These are phyloP conservation scores for Phaffia tasmanica DNA, from an alignment of 768 basidiomycete genomes.

Conservation along the genomic window DNA sequence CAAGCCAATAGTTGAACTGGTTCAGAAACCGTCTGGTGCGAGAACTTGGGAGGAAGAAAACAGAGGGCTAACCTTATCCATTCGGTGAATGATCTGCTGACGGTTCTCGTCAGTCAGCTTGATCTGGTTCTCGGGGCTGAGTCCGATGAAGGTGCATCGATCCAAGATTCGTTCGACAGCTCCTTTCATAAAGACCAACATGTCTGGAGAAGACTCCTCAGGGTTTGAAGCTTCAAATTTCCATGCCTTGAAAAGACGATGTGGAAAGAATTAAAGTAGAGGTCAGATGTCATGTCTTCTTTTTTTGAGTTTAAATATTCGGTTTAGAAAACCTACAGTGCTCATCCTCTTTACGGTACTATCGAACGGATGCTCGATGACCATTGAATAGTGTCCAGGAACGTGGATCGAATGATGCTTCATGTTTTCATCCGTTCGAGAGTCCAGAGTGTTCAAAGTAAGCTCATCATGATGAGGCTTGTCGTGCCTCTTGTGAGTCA, in stretches of 20 bases:
- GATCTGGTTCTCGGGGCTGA: slow-evolving; percentile 28
- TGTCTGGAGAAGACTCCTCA: slow-evolving; percentile 15
- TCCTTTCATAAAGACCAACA: slow-evolving; percentile 37
- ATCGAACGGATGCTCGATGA: slow-evolving; percentile 45
- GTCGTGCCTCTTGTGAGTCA: slow-evolving; percentile 33
- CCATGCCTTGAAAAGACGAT: slow-evolving; percentile 30
- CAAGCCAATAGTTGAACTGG: not conserved
- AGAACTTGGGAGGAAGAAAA: not conserved
- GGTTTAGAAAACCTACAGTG: slow-evolving; percentile 2
- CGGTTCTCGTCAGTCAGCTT: slow-evolving; percentile 31
- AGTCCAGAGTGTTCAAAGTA: slow-evolving; percentile 7
- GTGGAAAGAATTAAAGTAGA: slow-evolving; percentile 32
- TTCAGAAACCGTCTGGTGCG: not conserved
- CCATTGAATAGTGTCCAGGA: slow-evolving; percentile 36
- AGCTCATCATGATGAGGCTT: not conserved
- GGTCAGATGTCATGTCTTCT: not conserved
- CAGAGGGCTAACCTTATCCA: slow-evolving; percentile 28
- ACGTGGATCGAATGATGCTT: not conserved
- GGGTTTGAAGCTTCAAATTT: slow-evolving; percentile 25
- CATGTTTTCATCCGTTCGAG: slow-evolving; percentile 9
- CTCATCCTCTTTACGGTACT: slow-evolving; percentile 48
- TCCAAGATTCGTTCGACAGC: slow-evolving; percentile 47
- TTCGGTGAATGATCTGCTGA: slow-evolving; percentile 30
- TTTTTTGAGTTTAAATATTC: not conserved
- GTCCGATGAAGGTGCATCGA: slow-evolving; percentile 39